Conservation (phyloP, 805 yeast genomes). For the Wickerhamomyces queroliae region DNA sequence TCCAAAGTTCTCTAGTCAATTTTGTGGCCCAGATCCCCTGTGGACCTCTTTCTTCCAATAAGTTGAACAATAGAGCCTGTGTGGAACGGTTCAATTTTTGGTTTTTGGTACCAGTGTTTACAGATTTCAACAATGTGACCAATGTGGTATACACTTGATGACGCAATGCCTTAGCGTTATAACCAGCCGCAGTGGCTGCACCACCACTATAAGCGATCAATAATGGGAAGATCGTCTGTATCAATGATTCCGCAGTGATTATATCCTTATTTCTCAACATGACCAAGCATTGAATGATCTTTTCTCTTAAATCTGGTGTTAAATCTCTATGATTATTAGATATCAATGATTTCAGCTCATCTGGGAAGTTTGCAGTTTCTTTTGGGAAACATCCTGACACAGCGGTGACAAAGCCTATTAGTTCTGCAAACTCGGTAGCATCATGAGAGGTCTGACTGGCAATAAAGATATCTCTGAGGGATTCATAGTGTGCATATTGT, state of each 20-base stretch:
- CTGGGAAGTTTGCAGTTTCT: constrained; percentile 81
- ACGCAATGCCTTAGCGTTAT: constrained; percentile 77
- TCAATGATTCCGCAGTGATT: constrained; percentile 70
- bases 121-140: constrained; percentile 70
- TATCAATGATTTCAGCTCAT: constrained; percentile 66
- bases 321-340: constrained; percentile 74
- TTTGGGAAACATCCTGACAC: constrained; percentile 87
- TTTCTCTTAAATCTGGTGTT: constrained; percentile 83
- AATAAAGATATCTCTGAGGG: constrained; percentile 81
- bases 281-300: constrained; percentile 81
- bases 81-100: constrained; percentile 86
- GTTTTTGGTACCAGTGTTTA: constrained; percentile 84
- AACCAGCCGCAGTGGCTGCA: constrained; percentile 35
- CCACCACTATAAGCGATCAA: constrained; percentile 61
- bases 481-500: constrained; percentile 89
- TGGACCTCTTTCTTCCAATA: constrained; percentile 72
- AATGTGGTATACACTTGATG: constrained; percentile 77
- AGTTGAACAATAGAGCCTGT: constrained; percentile 85
- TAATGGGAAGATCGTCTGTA: constrained; percentile 86
- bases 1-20: constrained; percentile 92
- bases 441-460: constrained; percentile 54
- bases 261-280: constrained; percentile 86
- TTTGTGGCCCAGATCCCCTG: constrained; percentile 96
- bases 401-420: constrained; percentile 87
- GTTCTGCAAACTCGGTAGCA: constrained; percentile 55